Base-by-base conservation (phyloP, 164 flowering plant genomes). In the Cinnamomum micranthum region DNA sequence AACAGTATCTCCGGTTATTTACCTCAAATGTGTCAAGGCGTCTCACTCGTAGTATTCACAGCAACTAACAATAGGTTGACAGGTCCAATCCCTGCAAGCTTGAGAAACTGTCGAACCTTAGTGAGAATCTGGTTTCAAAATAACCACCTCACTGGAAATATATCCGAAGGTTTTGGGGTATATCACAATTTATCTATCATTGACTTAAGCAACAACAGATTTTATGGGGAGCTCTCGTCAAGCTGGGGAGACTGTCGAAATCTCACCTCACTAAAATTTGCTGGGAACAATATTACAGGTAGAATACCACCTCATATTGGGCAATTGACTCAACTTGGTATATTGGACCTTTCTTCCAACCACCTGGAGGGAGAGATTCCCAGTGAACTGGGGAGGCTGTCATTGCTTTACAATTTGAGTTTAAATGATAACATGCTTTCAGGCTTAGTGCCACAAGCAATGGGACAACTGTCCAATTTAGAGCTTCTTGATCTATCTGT, bases 71-170 rank as follows among this genome's bases (percentile, higher is more conserved):
- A 20, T 1, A 28, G 23, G 2, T 22, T 67, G 10, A 67, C 3
- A 2, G 69, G 73, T 22, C 74, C 76, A 2, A 72, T 81, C 25
- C 80, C 83, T 1, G 47, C 47, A 75, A 73, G 80, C 71, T 25
- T 81, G 23, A 72, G 35, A 65, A 78, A 78, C 31, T 81, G 80
- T 63, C 65, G 74, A 1, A 50, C 74, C 33, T 75, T 81, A 66
- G 13, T 3, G 50, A 72, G 69, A 81, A 76, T 81, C 1, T 67
- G 72, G 12, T 75, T 81, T 2, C 69, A 77, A 22, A 35, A 59
- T 4, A 81, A 78, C 65, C 68, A 25, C 6, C 13, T 81, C 11
- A 65, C 65, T 28, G 80, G 78, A 28, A 71, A 78, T 51, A 72
- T 78, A 58, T 35, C 78, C 19, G 50, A 72, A 58, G 73, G 20